These are phyloP conservation scores for Trichoderma sp. DNA, from an alignment of 2,329 filamentous ascomycete genomes.

Conservation along the genomic window DNA sequence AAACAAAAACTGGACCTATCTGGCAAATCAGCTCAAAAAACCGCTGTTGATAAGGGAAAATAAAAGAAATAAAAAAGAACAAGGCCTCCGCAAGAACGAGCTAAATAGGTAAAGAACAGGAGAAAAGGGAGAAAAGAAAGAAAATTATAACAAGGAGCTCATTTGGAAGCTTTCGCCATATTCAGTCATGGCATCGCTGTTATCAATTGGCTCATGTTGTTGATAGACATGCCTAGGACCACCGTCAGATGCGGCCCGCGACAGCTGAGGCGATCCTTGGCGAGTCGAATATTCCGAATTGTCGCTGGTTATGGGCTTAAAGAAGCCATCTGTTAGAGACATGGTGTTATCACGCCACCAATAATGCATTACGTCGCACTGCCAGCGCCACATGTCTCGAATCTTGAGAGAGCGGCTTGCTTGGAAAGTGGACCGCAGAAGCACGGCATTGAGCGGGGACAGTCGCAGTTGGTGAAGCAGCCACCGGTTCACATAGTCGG, in stretches of 20 bases:
- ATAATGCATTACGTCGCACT: constrained; percentile 38
- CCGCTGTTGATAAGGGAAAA: neutral
- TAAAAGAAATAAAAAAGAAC: neutral
- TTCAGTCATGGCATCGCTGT: constrained; percentile 21
- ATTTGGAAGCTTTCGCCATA: neutral
- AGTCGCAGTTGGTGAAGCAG: constrained; percentile 49
- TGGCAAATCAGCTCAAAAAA: neutral
- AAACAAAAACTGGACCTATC: neutral
- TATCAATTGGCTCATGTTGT: constrained; percentile 3
- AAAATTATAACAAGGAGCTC: neutral
- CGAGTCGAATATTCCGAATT: constrained; percentile 28
- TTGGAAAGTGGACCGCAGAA: constrained; percentile 39
- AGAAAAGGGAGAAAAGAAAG: neutral
- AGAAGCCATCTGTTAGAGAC: constrained; percentile 20
- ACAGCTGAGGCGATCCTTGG: constrained; percentile 27
- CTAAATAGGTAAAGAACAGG: neutral
- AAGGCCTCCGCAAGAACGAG: neutral
- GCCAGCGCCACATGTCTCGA: constrained; percentile 36
- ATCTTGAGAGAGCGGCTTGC: constrained; percentile 32
- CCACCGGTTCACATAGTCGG: constrained; percentile 50
- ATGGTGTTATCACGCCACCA: constrained; percentile 36
- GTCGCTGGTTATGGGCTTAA: constrained; percentile 24
- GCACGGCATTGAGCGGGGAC: constrained; percentile 44
- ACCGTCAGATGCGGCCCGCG: constrained; percentile 31
- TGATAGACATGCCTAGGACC: neutral